Percentiles rank a stretch among this genome's conserved stretches.
phyloP scores from a whole-genome alignment of 371 early-diverging fungal genomes.

The Mucor velutinosus region DNA sequence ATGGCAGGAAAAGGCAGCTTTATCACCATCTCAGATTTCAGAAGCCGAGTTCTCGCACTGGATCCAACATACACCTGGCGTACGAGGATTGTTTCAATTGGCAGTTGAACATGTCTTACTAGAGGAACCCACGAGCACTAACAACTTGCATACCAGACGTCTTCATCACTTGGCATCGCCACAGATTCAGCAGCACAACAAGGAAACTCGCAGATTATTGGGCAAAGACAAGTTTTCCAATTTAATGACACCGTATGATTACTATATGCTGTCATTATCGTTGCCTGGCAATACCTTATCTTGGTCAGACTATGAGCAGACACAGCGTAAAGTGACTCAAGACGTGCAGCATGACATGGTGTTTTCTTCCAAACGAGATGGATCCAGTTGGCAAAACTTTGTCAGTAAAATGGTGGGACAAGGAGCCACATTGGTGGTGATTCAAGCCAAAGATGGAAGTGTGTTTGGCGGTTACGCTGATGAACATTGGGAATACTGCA shows the following conservation, averaged over 20 bases:
- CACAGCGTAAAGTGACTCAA: slow-evolving; percentile 7
- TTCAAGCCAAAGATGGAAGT: slow-evolving; percentile 53
- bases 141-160: slow-evolving; percentile 22
- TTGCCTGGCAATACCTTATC: slow-evolving; percentile 37
- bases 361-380: slow-evolving; percentile 62
- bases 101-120: slow-evolving; percentile 15
- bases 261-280: slow-evolving; percentile 34
- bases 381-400: slow-evolving; percentile 70
- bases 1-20: slow-evolving; percentile 21
- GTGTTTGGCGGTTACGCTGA: slow-evolving; percentile 82
- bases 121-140: not conserved
- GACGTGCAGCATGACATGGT: slow-evolving; percentile 38
- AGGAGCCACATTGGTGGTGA: slow-evolving; percentile 50
- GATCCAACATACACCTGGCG: slow-evolving; percentile 25
- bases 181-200: slow-evolving; percentile 6
- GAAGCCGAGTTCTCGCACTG: slow-evolving; percentile 29
- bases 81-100: slow-evolving; percentile 21
- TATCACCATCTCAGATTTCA: slow-evolving; percentile 12
- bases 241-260: slow-evolving; percentile 37
- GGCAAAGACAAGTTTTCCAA: slow-evolving; percentile 23
- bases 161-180: slow-evolving; percentile 30
- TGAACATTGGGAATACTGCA: slow-evolving; percentile 47
- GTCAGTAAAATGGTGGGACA: slow-evolving; percentile 42
- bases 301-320: slow-evolving; percentile 28
- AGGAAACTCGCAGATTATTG: slow-evolving; percentile 1